These are phyloP conservation scores for Nepenthes mirabilis DNA, from an alignment of 148 eudicot species.

Conservation along the genomic window DNA sequence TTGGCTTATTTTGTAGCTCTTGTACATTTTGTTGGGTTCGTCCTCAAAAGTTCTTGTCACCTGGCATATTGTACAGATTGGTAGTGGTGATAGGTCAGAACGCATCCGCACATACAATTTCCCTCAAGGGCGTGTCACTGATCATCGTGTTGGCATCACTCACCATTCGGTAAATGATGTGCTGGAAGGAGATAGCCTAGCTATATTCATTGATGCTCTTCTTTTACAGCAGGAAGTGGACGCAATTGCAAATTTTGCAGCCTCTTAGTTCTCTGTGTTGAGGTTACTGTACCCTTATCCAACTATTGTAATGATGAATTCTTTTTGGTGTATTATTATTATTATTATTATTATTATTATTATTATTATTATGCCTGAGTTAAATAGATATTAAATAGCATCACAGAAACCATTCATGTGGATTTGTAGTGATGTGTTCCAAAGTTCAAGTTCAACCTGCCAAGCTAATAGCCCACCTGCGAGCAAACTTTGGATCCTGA, in stretches of 20 bases:
- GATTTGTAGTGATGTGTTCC: too few relatives aligned
- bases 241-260: conserved; percentile 65
- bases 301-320: too few relatives aligned
- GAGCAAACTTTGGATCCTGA: too few relatives aligned
- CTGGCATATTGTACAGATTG: conserved; percentile 37
- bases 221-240: conserved; percentile 81
- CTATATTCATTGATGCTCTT: conserved; percentile 67
- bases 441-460: too few relatives aligned
- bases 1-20: too few relatives aligned
- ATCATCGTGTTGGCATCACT: conserved; percentile 89
- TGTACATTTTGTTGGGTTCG: too few relatives aligned
- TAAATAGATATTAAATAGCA: too few relatives aligned
- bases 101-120: conserved; percentile 97
- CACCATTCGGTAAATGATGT: conserved; percentile 61
- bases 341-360: too few relatives aligned
- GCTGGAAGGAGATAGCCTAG: conserved; percentile 75
- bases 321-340: too few relatives aligned
- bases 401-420: too few relatives aligned
- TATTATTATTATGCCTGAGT: too few relatives aligned
- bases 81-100: conserved; percentile 94
- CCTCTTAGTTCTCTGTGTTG: conserved; percentile 7
- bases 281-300: background rate
- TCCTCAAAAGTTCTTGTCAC: background rate
- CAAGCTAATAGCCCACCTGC: too few relatives aligned
- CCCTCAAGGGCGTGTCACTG: conserved; percentile 96